Percentiles rank a stretch among this genome's conserved stretches.
phyloP scores from a whole-genome alignment of 1,284 basidiomycete genomes.

The Chondrostereum purpureum region DNA sequence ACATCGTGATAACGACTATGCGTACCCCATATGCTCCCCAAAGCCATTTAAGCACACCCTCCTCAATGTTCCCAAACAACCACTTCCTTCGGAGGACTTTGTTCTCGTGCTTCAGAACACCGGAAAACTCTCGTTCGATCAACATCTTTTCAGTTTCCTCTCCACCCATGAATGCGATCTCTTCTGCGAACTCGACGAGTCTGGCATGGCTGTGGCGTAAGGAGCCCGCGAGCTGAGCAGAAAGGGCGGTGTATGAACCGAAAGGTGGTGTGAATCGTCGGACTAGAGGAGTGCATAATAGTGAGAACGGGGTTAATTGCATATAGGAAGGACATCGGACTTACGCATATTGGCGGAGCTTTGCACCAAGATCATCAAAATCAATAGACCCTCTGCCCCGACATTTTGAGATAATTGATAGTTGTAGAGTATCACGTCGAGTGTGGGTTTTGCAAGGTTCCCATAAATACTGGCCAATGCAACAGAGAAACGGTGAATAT shows the following conservation, averaged over 20 bases:
- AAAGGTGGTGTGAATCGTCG: conserved; percentile 90
- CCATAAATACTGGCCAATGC: conserved; percentile 93
- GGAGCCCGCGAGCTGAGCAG: conserved; percentile 83
- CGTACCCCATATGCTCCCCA: conserved; percentile 91
- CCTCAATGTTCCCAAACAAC: conserved; percentile 90
- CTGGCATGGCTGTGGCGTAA: conserved; percentile 91
- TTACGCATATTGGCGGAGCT: conserved; percentile 69
- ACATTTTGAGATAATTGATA: conserved; percentile 93
- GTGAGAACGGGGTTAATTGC: conserved; percentile 2
- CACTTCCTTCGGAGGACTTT: conserved; percentile 76
- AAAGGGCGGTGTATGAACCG: conserved; percentile 81
- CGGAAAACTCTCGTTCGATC: conserved; percentile 87
- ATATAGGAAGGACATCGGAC: conserved; percentile 25
- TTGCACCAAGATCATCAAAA: conserved; percentile 84
- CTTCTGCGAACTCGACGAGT: conserved; percentile 91
- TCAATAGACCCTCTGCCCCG: conserved; percentile 87
- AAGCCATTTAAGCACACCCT: conserved; percentile 95
- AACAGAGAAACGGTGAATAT: conserved; percentile 89
- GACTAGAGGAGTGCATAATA: conserved; percentile 38
- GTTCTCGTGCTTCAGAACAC: conserved; percentile 85
- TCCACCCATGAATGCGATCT: conserved; percentile 90
- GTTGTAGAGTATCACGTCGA: conserved; percentile 95
- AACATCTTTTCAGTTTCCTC: conserved; percentile 90
- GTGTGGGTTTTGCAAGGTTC: conserved; percentile 87
- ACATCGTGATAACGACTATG: too few species aligned